These are phyloP conservation scores for Periconia sp. DNA, from an alignment of 2,329 filamentous ascomycete genomes.

Conservation along the genomic window DNA sequence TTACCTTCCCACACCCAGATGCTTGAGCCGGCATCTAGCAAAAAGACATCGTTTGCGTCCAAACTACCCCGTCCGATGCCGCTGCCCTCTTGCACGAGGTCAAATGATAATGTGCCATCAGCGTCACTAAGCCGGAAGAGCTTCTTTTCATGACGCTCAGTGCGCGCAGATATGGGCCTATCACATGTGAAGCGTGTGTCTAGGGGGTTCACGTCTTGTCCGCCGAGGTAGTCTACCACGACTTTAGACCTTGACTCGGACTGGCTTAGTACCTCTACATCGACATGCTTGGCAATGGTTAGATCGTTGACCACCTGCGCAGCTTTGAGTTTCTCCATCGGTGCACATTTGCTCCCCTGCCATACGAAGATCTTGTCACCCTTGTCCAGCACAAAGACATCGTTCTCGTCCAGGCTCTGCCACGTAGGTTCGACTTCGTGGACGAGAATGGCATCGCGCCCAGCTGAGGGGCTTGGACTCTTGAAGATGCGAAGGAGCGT, in stretches of 20 bases:
- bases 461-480: conserved; percentile 53
- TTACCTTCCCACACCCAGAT: conserved; percentile 73
- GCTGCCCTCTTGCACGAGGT: conserved; percentile 63
- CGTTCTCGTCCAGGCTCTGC: conserved; percentile 67
- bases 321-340: conserved; percentile 60
- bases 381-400: conserved; percentile 70
- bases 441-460: conserved; percentile 61
- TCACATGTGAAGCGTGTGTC: conserved; percentile 50
- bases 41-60: conserved; percentile 66
- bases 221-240: conserved; percentile 58
- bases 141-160: conserved; percentile 45
- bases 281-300: conserved; percentile 67
- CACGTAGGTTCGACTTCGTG: conserved; percentile 68
- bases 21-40: conserved; percentile 63
- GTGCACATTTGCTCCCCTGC: conserved; percentile 69
- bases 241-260: conserved; percentile 61
- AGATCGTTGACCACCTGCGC: conserved; percentile 71
- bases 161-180: conserved; percentile 46
- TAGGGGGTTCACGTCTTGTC: conserved; percentile 49
- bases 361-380: conserved; percentile 72
- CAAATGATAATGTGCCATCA: conserved; percentile 63
- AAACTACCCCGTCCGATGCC: conserved; percentile 57
- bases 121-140: conserved; percentile 70
- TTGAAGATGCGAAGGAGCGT: conserved; percentile 70
- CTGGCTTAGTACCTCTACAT: conserved; percentile 70